A percentile compares a stretch with the other conserved stretches of the same genome.
phyloP scores from a whole-genome alignment of 768 basidiomycete species.

The Tylopilus cervinicoccineus region DNA sequence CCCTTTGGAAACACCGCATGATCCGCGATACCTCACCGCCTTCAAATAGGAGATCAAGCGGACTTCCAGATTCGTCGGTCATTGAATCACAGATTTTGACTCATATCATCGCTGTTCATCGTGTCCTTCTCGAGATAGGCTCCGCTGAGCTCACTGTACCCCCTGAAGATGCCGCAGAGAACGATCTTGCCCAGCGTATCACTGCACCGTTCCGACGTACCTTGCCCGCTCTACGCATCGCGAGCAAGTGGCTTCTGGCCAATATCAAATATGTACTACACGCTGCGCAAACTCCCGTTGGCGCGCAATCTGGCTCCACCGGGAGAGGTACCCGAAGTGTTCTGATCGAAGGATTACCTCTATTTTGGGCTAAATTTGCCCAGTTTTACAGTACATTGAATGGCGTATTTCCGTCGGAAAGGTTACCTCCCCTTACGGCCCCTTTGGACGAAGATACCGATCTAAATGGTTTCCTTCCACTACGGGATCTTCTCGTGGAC shows the following conservation, averaged over 20 bases:
- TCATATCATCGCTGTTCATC: conserved; percentile 65
- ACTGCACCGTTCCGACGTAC: conserved; percentile 83
- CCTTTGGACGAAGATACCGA: conserved; percentile 90
- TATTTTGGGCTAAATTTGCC: conserved; percentile 73
- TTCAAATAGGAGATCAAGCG: conserved; percentile 23
- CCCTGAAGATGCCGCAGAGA: conserved; percentile 48
- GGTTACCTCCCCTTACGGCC: conserved; percentile 52
- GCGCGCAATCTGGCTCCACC: conserved; percentile 3
- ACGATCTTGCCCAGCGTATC: conserved; percentile 75
- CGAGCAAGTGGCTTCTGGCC: conserved; percentile 82
- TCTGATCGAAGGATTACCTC: conserved; percentile 34
- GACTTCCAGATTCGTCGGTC: conserved; percentile 27
- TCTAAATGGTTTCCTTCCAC: conserved; percentile 81
- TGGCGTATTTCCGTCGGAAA: conserved; percentile 62
- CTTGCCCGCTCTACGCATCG: conserved; percentile 81
- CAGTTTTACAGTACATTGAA: conserved; percentile 61
- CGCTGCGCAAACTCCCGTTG: conserved; percentile 33
- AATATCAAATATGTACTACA: conserved; percentile 67
- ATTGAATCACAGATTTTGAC: conserved; percentile 64
- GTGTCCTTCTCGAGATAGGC: conserved; percentile 62
- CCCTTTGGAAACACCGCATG: conserved; percentile 83
- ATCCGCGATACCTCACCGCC: conserved; percentile 45
- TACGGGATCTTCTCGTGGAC: conserved; percentile 56
- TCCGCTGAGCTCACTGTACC: conserved; percentile 54
- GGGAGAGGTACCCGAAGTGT: conserved; percentile 16